Evolutionary conservation across 2,329 filamentous ascomycete genomes (phyloP).

Genomic region (Sordariomycetes sp.): DNA sequence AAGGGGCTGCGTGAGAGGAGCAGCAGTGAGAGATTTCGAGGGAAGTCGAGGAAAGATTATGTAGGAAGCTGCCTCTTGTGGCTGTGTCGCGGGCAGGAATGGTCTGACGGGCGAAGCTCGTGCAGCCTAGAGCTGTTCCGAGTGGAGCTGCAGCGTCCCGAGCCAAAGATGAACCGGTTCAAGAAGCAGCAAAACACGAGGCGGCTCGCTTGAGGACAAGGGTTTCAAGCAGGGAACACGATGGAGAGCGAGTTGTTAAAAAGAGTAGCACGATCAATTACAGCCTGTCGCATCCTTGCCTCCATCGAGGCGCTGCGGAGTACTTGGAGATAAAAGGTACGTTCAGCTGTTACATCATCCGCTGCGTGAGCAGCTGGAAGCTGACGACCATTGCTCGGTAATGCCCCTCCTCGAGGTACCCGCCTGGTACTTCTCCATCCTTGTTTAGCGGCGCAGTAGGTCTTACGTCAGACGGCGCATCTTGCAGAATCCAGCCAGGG

Average conservation of each 20-base stretch:
- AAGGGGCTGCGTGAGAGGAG: too few species aligned
- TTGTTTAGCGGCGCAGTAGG: neutral
- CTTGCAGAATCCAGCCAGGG: too few species aligned
- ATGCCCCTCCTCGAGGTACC: too few species aligned
- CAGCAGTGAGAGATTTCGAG: neutral
- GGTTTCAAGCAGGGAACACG: neutral
- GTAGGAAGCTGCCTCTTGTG: conserved; percentile 1
- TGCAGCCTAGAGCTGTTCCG: neutral
- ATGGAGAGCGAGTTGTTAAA: neutral
- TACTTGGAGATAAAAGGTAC: neutral
- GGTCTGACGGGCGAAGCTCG: neutral
- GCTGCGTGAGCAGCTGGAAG: neutral
- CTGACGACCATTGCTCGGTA: neutral
- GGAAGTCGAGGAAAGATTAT: neutral
- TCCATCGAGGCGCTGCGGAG: neutral
- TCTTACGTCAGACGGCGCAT: neutral
- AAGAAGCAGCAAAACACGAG: neutral
- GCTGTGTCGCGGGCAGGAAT: conserved; percentile 2
- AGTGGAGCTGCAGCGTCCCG: neutral
- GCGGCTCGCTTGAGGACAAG: neutral
- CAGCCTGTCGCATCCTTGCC: neutral
- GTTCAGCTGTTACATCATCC: conserved; percentile 3
- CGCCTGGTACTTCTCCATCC: neutral
- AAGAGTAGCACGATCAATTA: neutral
- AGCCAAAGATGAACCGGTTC: neutral